A percentile compares a stretch with the other conserved stretches of the same genome.
These are phyloP conservation scores for Sarocladiaceae sp. DNA, from an alignment of 2,329 filamentous ascomycete species.

Conservation along the genomic window DNA sequence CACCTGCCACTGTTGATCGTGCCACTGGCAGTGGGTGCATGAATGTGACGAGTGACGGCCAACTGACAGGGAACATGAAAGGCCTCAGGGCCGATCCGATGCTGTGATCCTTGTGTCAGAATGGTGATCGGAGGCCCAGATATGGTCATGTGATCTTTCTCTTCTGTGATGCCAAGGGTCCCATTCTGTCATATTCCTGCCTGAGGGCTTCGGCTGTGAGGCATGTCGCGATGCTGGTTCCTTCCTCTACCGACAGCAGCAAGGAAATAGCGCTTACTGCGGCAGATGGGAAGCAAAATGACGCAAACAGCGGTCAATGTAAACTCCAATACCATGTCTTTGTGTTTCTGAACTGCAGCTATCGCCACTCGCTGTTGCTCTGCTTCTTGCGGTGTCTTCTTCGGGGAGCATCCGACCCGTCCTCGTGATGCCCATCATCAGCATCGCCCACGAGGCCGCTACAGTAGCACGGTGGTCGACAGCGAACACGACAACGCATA, in stretches of 20 bases:
- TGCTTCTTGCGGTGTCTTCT: neutral
- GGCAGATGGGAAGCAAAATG: neutral
- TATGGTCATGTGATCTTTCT: constrained; percentile 1
- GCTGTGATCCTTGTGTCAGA: neutral
- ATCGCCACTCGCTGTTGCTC: no score
- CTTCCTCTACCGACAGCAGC: neutral
- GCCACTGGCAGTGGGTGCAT: no score
- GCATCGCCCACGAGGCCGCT: neutral
- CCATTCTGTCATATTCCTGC: no score
- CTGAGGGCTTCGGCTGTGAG: neutral
- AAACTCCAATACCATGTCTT: no score
- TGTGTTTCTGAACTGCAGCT: no score
- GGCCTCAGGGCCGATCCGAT: no score
- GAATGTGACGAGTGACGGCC: no score
- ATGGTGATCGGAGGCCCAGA: constrained; percentile 3
- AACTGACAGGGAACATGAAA: no score
- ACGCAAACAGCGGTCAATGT: constrained; percentile 6
- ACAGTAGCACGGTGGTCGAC: neutral
- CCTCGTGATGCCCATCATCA: neutral
- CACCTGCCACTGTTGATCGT: no score
- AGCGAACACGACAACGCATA: constrained; percentile 2
- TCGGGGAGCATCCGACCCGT: neutral
- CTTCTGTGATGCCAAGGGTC: no score
- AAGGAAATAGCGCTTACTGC: neutral
- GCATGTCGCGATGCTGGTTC: neutral